These are phyloP conservation scores for Lepidium didymum DNA, from an alignment of 345 rosid species.

Conservation along the genomic window DNA sequence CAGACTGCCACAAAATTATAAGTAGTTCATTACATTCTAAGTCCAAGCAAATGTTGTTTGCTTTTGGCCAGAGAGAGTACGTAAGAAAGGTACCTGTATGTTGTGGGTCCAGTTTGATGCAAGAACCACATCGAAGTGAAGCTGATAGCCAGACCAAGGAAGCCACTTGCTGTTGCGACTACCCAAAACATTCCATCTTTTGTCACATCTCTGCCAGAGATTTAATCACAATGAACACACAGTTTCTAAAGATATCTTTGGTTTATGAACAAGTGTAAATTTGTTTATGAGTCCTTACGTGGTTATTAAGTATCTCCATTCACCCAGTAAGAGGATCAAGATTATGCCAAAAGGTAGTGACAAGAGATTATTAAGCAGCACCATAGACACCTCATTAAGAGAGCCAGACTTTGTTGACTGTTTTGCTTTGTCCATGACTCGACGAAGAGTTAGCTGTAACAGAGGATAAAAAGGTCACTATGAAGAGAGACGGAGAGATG, in stretches of 20 bases:
- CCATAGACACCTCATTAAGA: conserved; percentile 86
- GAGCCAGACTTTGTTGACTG: conserved; percentile 62
- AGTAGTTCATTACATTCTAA: not conserved
- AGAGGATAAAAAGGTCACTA: not conserved
- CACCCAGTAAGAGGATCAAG: conserved; percentile 54
- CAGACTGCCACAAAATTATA: conserved; percentile 36
- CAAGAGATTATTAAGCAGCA: conserved; percentile 75
- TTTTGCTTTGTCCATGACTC: conserved; percentile 89
- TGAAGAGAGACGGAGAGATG: not conserved
- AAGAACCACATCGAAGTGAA: conserved; percentile 97
- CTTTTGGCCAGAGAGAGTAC: not conserved
- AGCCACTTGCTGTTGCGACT: conserved; percentile 75
- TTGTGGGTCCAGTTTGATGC: conserved; percentile 92
- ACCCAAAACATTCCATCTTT: conserved; percentile 78
- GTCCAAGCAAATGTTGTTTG: not conserved
- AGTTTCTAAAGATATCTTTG: not conserved
- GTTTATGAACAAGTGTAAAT: not conserved
- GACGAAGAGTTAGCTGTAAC: conserved; percentile 66
- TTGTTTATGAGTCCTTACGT: conserved; percentile 38
- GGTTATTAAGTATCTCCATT: conserved; percentile 68
- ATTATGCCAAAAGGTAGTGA: conserved; percentile 72
- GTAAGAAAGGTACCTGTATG: conserved; percentile 54
- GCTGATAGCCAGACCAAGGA: conserved; percentile 87
- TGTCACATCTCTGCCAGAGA: conserved; percentile 53
- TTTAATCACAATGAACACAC: not conserved